Percentiles rank a stretch among this genome's conserved stretches.
These are phyloP conservation scores for Lagenidium sp. DNA, from an alignment of 352 stramenopile species.

Conservation along the genomic window DNA sequence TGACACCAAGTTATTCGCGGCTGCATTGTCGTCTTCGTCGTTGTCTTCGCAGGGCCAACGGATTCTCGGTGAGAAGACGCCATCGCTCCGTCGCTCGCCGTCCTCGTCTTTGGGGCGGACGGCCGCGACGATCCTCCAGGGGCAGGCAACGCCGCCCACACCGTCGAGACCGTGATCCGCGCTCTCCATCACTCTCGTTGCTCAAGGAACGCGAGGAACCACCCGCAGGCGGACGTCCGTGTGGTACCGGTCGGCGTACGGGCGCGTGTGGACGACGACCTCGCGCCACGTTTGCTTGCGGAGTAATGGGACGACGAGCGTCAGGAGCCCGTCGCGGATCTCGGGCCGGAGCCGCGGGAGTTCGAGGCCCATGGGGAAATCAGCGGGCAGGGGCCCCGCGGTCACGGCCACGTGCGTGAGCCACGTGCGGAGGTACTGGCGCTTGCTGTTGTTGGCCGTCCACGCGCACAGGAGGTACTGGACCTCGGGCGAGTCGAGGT, in stretches of 20 bases:
- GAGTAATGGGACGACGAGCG: constrained; percentile 69
- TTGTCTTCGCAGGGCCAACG: too few relatives aligned
- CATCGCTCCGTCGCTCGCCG: background rate
- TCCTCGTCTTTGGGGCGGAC: background rate
- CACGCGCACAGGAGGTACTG: constrained; percentile 53
- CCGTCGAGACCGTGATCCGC: too few relatives aligned
- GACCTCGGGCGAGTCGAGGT: constrained; percentile 67
- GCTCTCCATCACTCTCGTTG: too few relatives aligned
- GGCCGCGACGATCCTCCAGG: too few relatives aligned
- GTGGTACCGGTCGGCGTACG: constrained; percentile 45
- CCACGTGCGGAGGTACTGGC: constrained; percentile 62
- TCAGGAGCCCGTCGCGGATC: constrained; percentile 70
- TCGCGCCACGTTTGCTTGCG: constrained; percentile 54
- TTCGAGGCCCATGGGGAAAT: constrained; percentile 61
- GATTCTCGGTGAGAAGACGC: too few relatives aligned
- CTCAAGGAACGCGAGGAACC: constrained; percentile 17
- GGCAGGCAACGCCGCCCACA: too few relatives aligned
- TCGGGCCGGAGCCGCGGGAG: constrained; percentile 53
- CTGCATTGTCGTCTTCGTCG: too few relatives aligned
- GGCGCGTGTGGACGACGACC: constrained; percentile 51
- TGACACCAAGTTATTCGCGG: too few relatives aligned
- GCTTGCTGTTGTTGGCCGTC: constrained; percentile 58
- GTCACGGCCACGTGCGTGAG: constrained; percentile 33
- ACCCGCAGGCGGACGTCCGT: constrained; percentile 65
- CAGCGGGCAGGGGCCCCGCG: constrained; percentile 24